Conservation (phyloP, 164 flowering plant genomes). For the Brasenia schreberi region DNA sequence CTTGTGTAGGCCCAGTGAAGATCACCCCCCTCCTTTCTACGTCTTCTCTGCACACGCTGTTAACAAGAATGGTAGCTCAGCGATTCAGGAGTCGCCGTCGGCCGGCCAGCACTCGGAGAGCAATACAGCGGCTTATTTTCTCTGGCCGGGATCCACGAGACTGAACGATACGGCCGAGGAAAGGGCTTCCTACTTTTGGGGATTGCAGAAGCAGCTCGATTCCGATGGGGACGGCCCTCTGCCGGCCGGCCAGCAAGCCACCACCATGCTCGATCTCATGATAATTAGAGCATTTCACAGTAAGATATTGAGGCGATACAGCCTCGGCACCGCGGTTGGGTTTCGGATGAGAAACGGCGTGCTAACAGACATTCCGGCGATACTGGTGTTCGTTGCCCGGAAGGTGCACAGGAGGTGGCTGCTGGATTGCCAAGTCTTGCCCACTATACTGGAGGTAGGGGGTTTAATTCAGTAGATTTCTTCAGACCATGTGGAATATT, state of each 20-base stretch:
- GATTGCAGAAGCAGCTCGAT: not conserved
- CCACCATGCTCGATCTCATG: conserved; percentile 2
- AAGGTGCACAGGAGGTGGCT: conserved; percentile 1
- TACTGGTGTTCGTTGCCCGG: conserved; percentile 1
- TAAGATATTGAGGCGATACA: conserved; percentile 1
- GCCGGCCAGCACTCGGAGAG: not conserved
- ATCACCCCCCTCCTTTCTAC: not conserved
- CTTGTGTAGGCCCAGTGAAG: not conserved
- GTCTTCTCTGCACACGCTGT: not conserved
- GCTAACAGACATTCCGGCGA: not conserved
- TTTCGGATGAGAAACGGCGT: conserved; percentile 1
- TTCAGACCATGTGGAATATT: not conserved
- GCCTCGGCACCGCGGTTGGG: conserved; percentile 2
- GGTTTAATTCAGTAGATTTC: not conserved
- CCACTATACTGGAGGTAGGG: not conserved
- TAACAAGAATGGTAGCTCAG: not conserved
- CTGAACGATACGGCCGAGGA: conserved; percentile 2
- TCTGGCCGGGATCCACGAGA: conserved; percentile 1
- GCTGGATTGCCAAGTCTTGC: conserved; percentile 3
- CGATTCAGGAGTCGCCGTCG: not conserved
- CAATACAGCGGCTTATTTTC: not conserved
- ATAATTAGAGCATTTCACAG: conserved; percentile 1
- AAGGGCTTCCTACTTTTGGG: conserved; percentile 1
- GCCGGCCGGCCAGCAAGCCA: not conserved
- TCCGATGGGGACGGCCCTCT: not conserved